Evolutionary conservation across 768 basidiomycete genomes (phyloP).

Genomic region (Tubosaeta sp.): DNA sequence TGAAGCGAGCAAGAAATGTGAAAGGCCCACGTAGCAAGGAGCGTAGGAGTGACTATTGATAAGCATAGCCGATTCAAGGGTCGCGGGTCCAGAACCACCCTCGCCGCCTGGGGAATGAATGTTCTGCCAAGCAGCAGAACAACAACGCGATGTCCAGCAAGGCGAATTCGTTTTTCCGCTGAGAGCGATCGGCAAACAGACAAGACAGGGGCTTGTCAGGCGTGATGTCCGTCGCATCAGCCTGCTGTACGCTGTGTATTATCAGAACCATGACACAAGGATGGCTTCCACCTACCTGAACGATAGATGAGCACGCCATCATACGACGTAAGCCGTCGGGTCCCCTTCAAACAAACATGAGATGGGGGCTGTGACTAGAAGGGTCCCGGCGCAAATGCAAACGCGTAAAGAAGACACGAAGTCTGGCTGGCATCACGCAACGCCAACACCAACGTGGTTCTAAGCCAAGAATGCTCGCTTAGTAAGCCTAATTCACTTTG

Average conservation of each 20-base stretch:
- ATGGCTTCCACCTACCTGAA: not conserved
- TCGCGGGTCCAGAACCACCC: constrained; percentile 2
- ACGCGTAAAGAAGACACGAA: not conserved
- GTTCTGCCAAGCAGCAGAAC: not conserved
- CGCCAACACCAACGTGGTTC: not conserved
- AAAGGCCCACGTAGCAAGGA: not conserved
- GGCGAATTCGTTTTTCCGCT: constrained; percentile 1
- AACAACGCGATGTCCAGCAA: not conserved
- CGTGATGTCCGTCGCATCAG: not conserved
- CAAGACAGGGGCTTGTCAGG: constrained; percentile 1
- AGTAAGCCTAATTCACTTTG: constrained; percentile 8
- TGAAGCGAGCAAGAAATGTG: constrained; percentile 1
- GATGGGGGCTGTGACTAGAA: not conserved
- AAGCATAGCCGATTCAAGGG: not conserved
- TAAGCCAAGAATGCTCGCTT: constrained; percentile 4
- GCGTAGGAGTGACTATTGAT: constrained; percentile 2
- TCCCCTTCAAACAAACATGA: not conserved
- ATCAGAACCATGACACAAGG: not conserved
- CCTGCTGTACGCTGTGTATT: not conserved
- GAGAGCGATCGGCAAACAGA: constrained; percentile 1
- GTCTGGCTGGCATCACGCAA: not conserved
- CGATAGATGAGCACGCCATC: constrained; percentile 1
- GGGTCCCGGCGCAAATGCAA: not conserved
- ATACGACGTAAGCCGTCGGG: not conserved
- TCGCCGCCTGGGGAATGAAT: not conserved